phyloP scores from a whole-genome alignment of 1,139 yeast genomes.

The Hyphopichia wangnamkhiaoensis region DNA sequence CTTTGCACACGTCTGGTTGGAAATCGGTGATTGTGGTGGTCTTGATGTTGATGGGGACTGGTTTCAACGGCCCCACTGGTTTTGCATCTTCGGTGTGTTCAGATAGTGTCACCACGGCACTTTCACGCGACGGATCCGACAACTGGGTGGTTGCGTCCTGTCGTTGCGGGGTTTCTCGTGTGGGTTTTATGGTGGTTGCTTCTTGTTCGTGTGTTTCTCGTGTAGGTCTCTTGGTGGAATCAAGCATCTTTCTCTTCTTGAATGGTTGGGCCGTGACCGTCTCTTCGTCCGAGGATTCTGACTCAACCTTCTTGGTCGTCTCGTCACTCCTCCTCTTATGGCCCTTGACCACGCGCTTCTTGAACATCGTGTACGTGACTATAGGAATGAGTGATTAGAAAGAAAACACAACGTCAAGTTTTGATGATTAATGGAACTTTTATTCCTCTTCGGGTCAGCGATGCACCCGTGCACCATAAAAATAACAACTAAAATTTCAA shows the following conservation, averaged over 20 bases:
- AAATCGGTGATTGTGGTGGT: slow-evolving; percentile 83
- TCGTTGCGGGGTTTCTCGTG: not conserved
- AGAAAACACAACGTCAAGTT: not conserved
- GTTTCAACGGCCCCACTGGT: slow-evolving; percentile 16
- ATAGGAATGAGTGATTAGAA: too few relatives aligned
- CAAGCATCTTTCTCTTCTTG: not conserved
- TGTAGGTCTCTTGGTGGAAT: not conserved
- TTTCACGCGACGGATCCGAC: too few relatives aligned
- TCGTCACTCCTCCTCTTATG: slow-evolving; percentile 14
- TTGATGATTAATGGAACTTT: not conserved
- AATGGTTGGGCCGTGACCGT: not conserved
- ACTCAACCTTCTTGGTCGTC: not conserved
- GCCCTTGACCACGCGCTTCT: slow-evolving; percentile 30
- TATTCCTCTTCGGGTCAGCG: not conserved
- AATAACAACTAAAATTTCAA: too few relatives aligned
- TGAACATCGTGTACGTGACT: slow-evolving; percentile 26
- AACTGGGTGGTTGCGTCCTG: not conserved
- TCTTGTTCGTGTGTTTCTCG: not conserved
- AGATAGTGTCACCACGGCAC: too few relatives aligned
- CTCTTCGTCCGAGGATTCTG: slow-evolving; percentile 5
- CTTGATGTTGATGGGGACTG: slow-evolving; percentile 54
- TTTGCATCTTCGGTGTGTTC: not conserved
- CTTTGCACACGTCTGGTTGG: slow-evolving; percentile 95
- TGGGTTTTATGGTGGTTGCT: not conserved
- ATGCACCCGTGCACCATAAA: not conserved